Percentiles rank a stretch among this genome's conserved stretches.
Conservation (phyloP, 805 yeast genomes). For the Pichia californica region DNA sequence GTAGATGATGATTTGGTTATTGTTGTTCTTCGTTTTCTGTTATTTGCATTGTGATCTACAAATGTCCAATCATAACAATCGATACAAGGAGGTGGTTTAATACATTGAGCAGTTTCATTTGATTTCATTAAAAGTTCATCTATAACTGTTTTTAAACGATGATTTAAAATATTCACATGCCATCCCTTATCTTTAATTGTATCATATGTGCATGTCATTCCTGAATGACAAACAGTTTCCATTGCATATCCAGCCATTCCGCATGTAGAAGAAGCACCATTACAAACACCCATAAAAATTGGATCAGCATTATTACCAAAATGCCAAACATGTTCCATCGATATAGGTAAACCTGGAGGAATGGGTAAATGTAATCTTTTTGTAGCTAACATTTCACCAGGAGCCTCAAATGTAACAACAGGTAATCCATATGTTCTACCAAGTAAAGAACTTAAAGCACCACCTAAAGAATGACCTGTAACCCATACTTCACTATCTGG, state of each 20-base stretch:
- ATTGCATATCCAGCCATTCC: slow-evolving; percentile 92
- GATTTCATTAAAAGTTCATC: slow-evolving; percentile 69
- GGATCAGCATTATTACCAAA: slow-evolving; percentile 98
- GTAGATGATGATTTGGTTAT: slow-evolving; percentile 12
- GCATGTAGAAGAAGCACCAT: slow-evolving; percentile 86
- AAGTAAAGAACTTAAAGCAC: slow-evolving; percentile 69
- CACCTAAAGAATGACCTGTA: slow-evolving; percentile 95
- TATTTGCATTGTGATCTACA: slow-evolving; percentile 40
- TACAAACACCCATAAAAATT: slow-evolving; percentile 92
- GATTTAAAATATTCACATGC: slow-evolving; percentile 83
- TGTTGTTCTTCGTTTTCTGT: slow-evolving; percentile 25
- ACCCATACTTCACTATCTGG: slow-evolving; percentile 78
- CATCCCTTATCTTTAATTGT: slow-evolving; percentile 86
- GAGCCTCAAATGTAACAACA: slow-evolving; percentile 85
- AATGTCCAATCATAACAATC: slow-evolving; percentile 90
- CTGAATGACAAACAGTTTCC: slow-evolving; percentile 95
- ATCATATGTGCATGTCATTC: slow-evolving; percentile 81
- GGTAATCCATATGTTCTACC: slow-evolving; percentile 91
- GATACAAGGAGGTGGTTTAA: slow-evolving; percentile 71
- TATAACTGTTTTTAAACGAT: slow-evolving; percentile 84
- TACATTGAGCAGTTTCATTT: slow-evolving; percentile 72
- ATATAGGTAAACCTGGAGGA: slow-evolving; percentile 82
- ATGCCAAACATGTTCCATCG: slow-evolving; percentile 86
- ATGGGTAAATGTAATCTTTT: slow-evolving; percentile 80
- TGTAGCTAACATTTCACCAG: slow-evolving; percentile 84